Base-by-base conservation (phyloP, 345 rosid species). In the Ceriops zippeliana region DNA sequence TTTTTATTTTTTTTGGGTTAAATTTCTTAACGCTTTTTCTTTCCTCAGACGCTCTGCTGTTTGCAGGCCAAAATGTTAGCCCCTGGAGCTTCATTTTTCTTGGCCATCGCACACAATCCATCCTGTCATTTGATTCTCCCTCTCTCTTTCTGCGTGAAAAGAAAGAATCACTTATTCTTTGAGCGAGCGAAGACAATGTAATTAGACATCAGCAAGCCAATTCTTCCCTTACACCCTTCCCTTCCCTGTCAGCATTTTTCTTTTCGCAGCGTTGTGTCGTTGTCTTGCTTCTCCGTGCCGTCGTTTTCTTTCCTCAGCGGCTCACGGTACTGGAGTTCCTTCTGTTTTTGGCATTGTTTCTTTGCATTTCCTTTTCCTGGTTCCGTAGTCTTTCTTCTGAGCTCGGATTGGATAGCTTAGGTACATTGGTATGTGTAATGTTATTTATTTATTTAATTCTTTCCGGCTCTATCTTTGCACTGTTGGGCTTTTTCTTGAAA, bases 131-230 rank as follows among this genome's bases (percentile, higher is more conserved):
- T 32, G 59, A 64, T 68, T 60, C 38, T 53, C 35, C 22, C 37
- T 34, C 37, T 34, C 9, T 34, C 9, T 34, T 9, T 64, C 61
- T 35, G 30, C 5, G 56, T 42, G 49, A 42, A 54, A 27, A 10
- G 59, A 65, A 28, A 67, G 78, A 76, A 76, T 77, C 79, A 63
- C 68, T 68, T 63, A 49, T 27, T 56, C 73, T 61, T 66, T 70
- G 70, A 75, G 58, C 79, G 54, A 69, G 58, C 79, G 54, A 69
- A 71, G 77, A 79, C 81, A 76, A 76, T 76, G 76, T 65, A 65
- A 35, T 60, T 69, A 38, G 24, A n/a, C 24, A 46, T 37, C 38
- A 31, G 15, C 15, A 53, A 56, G 37, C 70, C 27, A 37, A 67
- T 52, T 56, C 21, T 46, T 65, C 24, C 30, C 4, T 42, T 13